Evolutionary conservation across 805 yeast genomes (phyloP), one percentile per base, ranked within the genome.

Genomic region (Kuraishia piskuri): DNA sequence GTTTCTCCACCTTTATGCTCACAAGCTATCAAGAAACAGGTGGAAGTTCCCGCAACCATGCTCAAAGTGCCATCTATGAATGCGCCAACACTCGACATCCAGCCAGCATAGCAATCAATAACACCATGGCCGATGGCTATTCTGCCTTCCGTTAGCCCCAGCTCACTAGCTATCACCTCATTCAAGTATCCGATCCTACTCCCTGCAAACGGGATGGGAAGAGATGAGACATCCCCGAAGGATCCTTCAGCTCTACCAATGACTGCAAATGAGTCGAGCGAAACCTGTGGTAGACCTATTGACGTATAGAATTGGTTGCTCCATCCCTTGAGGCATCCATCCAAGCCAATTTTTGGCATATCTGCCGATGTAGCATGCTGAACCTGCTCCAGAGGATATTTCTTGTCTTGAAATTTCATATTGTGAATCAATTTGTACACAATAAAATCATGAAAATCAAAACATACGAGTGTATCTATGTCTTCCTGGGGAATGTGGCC

Each of bases 261-360:
- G 25, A 63, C 61, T 4, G 59, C 40, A 51, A 61, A 59, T 51
- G 54, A 47, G n/a, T 55, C n/a, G 4, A 26, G 44, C 36, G 56
- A 8, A 23, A 62, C 22, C 19, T 50, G 12, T 22, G 40, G 5
- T 45, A 71, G 57, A 0, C 65, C 66, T 50, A 63, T 48, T 22
- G 51, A 47, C 0, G 52, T 24, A 24, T 76, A 62, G 37, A 70
- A 59, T 0, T 54, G 52, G 1, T 51, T 22, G 19, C 69, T 54
- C 83, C 84, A 82, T 4, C 86, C 88, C 56, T 75, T 75, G 19
- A 80, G 66, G 17, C 82, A 79, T 1, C 86, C 86, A 63, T 82
- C 87, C 52, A 79, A 67, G 2, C 79, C 84, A 9, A 73, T 22
- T 12, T 31, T 44, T 22, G 47, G 47, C 22, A 19, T 12, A 45